Conservation (phyloP, 192 early-diverging fungal species). For the Coemansia sp. region DNA sequence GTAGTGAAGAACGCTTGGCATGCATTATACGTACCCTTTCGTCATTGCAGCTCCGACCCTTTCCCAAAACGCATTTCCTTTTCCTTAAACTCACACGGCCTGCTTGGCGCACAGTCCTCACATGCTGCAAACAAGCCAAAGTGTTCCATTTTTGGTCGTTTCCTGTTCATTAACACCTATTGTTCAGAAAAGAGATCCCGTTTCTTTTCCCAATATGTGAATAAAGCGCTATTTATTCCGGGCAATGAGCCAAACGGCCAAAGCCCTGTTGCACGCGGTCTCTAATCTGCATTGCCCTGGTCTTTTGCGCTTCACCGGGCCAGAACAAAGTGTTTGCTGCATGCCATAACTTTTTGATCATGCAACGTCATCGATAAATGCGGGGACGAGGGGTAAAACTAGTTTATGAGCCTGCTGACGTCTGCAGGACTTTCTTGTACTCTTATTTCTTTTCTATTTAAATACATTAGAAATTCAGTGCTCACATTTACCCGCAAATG, state of each 20-base stretch:
- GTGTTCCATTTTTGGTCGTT: too few species aligned
- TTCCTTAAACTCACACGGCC: not conserved
- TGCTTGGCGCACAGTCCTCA: not conserved
- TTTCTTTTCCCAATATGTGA: not conserved
- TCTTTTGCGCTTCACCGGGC: too few species aligned
- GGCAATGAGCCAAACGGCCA: too few species aligned
- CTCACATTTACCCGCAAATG: conserved; percentile 47
- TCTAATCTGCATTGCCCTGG: too few species aligned
- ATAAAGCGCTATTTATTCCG: not conserved
- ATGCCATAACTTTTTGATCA: too few species aligned
- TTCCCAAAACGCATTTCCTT: not conserved
- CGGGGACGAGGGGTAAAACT: not conserved
- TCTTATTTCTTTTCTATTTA: not conserved
- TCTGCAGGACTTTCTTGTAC: not conserved
- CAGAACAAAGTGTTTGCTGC: too few species aligned
- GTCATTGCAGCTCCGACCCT: conserved; percentile 1
- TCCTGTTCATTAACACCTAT: not conserved
- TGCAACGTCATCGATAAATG: not conserved
- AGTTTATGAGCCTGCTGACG: not conserved
- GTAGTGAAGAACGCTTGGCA: not conserved
- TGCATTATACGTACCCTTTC: not conserved
- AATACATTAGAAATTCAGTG: not conserved
- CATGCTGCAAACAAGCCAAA: not conserved
- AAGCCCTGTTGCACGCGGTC: too few species aligned
- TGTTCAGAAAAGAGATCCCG: not conserved